Percentiles rank a stretch among this genome's conserved stretches.
phyloP scores from a whole-genome alignment of 805 yeast genomes.

The Wickerhamomyces tratensis region DNA sequence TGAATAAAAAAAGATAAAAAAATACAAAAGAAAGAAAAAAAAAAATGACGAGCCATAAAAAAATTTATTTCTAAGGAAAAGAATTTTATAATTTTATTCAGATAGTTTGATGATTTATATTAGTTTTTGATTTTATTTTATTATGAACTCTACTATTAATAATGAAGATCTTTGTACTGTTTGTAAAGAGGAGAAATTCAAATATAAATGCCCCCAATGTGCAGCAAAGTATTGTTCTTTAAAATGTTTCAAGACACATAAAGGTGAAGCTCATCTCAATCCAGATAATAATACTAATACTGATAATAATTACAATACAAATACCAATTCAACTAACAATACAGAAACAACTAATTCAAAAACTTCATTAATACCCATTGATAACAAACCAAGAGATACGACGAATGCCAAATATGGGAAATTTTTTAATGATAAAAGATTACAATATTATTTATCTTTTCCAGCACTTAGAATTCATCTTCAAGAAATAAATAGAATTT shows the following conservation, averaged over 20 bases:
- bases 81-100: no score
- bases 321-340: background rate
- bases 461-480: conserved; percentile 52
- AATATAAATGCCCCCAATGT: conserved; percentile 54
- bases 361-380: no score
- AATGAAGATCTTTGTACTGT: conserved; percentile 21
- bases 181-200: conserved; percentile 27
- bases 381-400: background rate
- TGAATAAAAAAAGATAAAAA: no score
- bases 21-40: no score
- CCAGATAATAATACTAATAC: no score
- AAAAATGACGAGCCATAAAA: no score
- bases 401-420: conserved; percentile 17
- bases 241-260: conserved; percentile 41
- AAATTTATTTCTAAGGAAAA: no score
- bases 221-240: conserved; percentile 39
- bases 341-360: background rate
- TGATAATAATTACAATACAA: conserved; percentile 4
- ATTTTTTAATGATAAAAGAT: conserved; percentile 30
- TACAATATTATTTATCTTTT: conserved; percentile 36
- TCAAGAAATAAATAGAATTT: conserved; percentile 33
- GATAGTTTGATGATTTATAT: no score
- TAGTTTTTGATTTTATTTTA: no score
- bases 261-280: conserved; percentile 22
- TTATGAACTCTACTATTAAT: no score